Evolutionary conservation across 2,329 filamentous ascomycete genomes (phyloP).

Genomic region (Coniochaeta ligniaria): DNA sequence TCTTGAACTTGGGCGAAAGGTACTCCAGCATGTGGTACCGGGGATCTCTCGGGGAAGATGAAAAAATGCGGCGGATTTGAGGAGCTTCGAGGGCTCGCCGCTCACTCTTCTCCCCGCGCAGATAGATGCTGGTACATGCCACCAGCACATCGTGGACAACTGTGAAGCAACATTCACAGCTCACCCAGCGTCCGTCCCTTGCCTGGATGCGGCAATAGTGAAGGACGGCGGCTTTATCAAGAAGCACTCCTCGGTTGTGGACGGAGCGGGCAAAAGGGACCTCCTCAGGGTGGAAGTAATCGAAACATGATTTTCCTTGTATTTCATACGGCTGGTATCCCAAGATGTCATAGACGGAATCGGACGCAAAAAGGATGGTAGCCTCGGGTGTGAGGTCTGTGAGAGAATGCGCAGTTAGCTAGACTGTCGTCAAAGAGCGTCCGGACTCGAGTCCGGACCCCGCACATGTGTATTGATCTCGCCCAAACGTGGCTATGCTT

Average conservation of each 20-base stretch:
- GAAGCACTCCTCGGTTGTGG: constrained; percentile 63
- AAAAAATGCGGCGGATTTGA: constrained; percentile 70
- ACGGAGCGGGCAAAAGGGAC: constrained; percentile 66
- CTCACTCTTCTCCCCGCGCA: constrained; percentile 59
- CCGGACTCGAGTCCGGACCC: neutral
- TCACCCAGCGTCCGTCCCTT: constrained; percentile 63
- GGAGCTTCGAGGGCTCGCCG: constrained; percentile 71
- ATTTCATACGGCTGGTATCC: constrained; percentile 74
- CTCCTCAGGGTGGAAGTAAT: constrained; percentile 81
- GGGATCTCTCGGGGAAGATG: constrained; percentile 73
- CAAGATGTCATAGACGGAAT: constrained; percentile 76
- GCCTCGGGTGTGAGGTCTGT: constrained; percentile 69
- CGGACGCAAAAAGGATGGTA: constrained; percentile 75
- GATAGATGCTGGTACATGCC: constrained; percentile 75
- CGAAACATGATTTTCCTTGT: constrained; percentile 69
- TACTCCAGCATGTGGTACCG: constrained; percentile 87
- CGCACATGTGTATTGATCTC: neutral
- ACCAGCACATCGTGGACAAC: constrained; percentile 84
- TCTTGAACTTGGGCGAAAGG: constrained; percentile 71
- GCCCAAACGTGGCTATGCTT: neutral
- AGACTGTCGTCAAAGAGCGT: neutral
- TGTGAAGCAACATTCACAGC: constrained; percentile 84
- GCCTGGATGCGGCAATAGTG: constrained; percentile 70
- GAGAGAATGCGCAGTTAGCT: constrained; percentile 1
- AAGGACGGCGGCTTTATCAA: constrained; percentile 80